These are phyloP conservation scores for Conoideocrella luteorostrata DNA, from an alignment of 2,329 filamentous ascomycete genomes.

Conservation along the genomic window DNA sequence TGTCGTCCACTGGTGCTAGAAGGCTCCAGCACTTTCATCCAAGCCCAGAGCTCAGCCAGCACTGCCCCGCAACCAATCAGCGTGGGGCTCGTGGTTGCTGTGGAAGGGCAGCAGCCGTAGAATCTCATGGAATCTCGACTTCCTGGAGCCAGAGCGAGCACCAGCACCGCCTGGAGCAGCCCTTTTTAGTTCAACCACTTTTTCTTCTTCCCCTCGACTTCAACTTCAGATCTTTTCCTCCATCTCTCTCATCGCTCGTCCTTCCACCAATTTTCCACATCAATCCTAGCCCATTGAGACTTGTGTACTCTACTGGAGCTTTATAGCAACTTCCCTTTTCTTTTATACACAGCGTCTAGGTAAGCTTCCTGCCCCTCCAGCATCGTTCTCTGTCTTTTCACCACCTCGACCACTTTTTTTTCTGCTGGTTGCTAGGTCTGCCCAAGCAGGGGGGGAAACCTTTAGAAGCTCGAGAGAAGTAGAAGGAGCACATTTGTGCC, in stretches of 20 bases:
- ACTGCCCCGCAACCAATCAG: slow-evolving; percentile 19
- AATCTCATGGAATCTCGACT: slow-evolving; percentile 40
- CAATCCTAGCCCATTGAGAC: slow-evolving; percentile 16
- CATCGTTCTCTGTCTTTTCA: background rate
- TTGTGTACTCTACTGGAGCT: slow-evolving; percentile 10
- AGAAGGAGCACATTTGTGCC: too few species aligned
- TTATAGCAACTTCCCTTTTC: slow-evolving; percentile 8
- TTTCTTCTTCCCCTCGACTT: slow-evolving; percentile 17
- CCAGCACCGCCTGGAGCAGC: slow-evolving; percentile 15
- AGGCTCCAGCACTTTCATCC: slow-evolving; percentile 16
- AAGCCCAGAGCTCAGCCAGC: slow-evolving; percentile 6
- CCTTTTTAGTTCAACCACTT: slow-evolving; percentile 29
- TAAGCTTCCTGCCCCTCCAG: slow-evolving; percentile 13
- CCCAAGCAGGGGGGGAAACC: background rate
- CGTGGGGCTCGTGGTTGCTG: slow-evolving; percentile 14
- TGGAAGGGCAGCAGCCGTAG: slow-evolving; percentile 28
- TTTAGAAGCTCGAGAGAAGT: background rate
- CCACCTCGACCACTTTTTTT: background rate
- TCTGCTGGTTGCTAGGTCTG: too few species aligned
- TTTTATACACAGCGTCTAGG: slow-evolving; percentile 15
- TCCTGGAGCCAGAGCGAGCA: slow-evolving; percentile 16
- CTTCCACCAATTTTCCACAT: slow-evolving; percentile 8
- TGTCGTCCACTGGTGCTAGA: too few species aligned
- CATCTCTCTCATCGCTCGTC: slow-evolving; percentile 15
- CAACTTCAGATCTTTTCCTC: slow-evolving; percentile 16